Percentiles rank a stretch among this genome's conserved stretches.
Evolutionary conservation across 257 asterid genomes (phyloP).

Genomic region (Perilla frutescens): DNA sequence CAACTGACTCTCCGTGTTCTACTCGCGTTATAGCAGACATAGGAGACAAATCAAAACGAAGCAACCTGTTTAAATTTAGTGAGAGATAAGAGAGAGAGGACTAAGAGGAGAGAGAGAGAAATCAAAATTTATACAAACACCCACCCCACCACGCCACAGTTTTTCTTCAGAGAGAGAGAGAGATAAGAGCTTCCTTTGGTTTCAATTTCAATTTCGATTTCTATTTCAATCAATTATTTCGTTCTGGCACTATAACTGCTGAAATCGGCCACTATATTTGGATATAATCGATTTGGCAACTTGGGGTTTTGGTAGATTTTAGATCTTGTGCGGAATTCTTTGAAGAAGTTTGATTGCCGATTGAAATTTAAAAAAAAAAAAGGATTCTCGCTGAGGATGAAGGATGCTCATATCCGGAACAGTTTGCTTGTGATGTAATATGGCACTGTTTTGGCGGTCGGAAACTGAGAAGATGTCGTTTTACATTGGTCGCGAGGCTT

Average conservation of each 20-base stretch:
- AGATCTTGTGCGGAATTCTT: conserved; percentile 38
- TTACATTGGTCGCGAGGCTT: conserved; percentile 98
- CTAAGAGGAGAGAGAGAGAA: conserved; percentile 6
- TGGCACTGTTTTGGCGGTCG: conserved; percentile 51
- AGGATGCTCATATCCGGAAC: conserved; percentile 37
- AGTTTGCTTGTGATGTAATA: conserved; percentile 65
- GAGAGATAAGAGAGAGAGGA: conserved; percentile 33
- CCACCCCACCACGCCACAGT: conserved; percentile 31
- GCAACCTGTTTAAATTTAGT: conserved; percentile 33
- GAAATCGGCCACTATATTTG: conserved; percentile 38
- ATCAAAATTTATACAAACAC: neutral
- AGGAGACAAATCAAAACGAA: conserved; percentile 45
- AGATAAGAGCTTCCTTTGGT: conserved; percentile 34
- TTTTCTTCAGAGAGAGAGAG: conserved; percentile 36
- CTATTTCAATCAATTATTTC: conserved; percentile 36
- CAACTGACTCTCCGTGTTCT: conserved; percentile 90
- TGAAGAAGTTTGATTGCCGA: conserved; percentile 21
- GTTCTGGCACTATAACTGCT: conserved; percentile 29
- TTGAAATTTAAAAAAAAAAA: conserved; percentile 27
- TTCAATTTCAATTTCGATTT: conserved; percentile 37
- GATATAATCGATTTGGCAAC: conserved; percentile 41
- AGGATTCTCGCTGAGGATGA: conserved; percentile 34
- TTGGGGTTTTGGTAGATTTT: conserved; percentile 35
- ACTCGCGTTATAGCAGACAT: conserved; percentile 72
- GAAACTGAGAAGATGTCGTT: conserved; percentile 75